These are phyloP conservation scores for Sclerotinia spermophila DNA, from an alignment of 2,329 filamentous ascomycete genomes.

Conservation along the genomic window DNA sequence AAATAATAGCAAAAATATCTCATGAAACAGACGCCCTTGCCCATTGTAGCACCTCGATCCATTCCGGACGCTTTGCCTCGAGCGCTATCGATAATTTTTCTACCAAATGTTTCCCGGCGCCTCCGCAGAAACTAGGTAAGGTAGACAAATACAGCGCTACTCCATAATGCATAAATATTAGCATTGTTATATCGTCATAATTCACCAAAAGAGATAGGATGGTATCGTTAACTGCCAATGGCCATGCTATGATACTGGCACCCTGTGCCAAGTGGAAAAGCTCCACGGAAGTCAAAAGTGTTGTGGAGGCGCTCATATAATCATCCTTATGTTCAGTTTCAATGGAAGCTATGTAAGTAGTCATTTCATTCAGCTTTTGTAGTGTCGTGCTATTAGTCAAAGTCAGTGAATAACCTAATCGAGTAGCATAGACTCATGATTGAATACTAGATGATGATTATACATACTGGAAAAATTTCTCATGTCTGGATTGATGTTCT, in stretches of 20 bases:
- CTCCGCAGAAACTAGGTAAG: not conserved
- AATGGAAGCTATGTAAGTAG: not conserved
- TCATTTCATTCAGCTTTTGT: not conserved
- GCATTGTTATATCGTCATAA: not conserved
- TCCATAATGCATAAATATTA: constrained; percentile 6
- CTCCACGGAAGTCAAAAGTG: not conserved
- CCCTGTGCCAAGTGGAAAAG: not conserved
- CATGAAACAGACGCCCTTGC: not conserved
- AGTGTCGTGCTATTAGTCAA: not conserved
- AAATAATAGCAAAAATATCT: not conserved
- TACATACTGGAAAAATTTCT: not conserved
- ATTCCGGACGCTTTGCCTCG: not conserved
- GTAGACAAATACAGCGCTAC: not conserved
- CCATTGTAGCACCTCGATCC: not conserved
- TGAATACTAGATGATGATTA: not conserved
- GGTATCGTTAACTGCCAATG: not conserved
- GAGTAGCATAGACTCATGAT: not conserved
- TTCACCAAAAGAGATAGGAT: not conserved
- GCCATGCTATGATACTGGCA: not conserved
- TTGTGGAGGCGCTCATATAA: not conserved
- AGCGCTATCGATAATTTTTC: not conserved
- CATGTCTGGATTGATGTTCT: not conserved
- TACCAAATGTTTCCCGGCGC: not conserved
- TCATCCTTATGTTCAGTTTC: not conserved
- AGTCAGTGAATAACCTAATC: not conserved